Evolutionary conservation across 1,284 basidiomycete genomes (phyloP), one percentile per base, ranked within the genome.

Genomic region (Dichomitus squalens): DNA sequence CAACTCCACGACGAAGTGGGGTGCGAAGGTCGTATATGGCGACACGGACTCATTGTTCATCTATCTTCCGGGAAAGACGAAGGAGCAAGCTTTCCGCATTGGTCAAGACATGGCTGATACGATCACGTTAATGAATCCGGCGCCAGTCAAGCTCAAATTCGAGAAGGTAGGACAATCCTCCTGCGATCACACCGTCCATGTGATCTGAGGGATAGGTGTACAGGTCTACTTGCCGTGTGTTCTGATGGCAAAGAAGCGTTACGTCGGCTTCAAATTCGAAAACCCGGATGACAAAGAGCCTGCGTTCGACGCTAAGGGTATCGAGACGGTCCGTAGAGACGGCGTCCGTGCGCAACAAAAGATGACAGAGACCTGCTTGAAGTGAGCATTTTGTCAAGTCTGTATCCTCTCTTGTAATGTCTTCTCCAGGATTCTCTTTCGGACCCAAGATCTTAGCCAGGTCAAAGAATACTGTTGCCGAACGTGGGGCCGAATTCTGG

Each of bases 1-100:
- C 59, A 86, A 97, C 56, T 76, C 80, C 0, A 90, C 85, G 2
- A 76, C 79, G 41, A 89, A 88, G 69, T 98, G 96, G 96, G 90
- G 88, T 4, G 96, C 93, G 2, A 83, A 88, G 43, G 75, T 98
- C 5, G 94, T 98, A 5, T 99, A 99, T 69, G 96, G 97, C n/a
- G 96, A 99, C 68, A 99, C 97, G 0, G 96, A 99, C 73, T 96
- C 94, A 21, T 74, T 98, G 29, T 99, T 99, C 72, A 82, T 98
- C 73, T 88, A 94, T 63, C 79, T 99, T 6, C 87, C 84, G 16
- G 96, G 95, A 2, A 90, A 87, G 68, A 94, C 93, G 1, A 95
- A 93, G 70, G 93, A 96, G 18, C 90, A 98, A 68, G 96, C 96
- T 0, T 98, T 98, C 72, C 78, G 83, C 40, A 92, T 98, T 52